Conservation (phyloP, 75 land plant genomes). For the Picea glauca region DNA sequence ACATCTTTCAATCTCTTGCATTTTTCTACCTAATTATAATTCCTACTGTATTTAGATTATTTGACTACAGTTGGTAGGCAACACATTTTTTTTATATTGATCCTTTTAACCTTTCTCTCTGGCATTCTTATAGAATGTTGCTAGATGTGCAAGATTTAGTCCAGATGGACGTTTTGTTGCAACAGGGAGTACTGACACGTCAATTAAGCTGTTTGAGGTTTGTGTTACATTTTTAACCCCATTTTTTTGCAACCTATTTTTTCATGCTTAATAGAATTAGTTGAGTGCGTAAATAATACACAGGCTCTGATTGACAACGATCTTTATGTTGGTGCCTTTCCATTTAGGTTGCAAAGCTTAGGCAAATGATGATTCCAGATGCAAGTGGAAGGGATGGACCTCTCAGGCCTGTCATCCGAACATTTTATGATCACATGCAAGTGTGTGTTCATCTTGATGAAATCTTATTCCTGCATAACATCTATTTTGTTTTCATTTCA, state of each 20-base stretch:
- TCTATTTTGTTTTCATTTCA: too few species aligned
- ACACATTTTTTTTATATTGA: background rate
- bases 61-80: background rate
- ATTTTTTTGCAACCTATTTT: background rate
- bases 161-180: conserved; percentile 90
- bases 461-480: background rate
- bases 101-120: background rate
- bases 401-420: conserved; percentile 82
- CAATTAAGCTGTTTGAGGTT: conserved; percentile 97
- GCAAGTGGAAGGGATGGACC: conserved; percentile 52
- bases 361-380: conserved; percentile 92
- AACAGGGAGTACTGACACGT: conserved; percentile 89
- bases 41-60: background rate
- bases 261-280: background rate
- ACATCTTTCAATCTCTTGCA: background rate
- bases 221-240: background rate
- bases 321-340: background rate
- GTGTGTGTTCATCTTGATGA: conserved; percentile 24
- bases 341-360: conserved; percentile 69
- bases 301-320: background rate
- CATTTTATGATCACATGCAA: conserved; percentile 94
- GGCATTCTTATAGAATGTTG: conserved; percentile 55
- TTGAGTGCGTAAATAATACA: background rate
- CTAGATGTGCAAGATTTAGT: conserved; percentile 96
- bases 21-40: background rate